A percentile compares a stretch with the other conserved stretches of the same genome.
Conservation (phyloP, 345 rosid species). For the Durio zibethinus region DNA sequence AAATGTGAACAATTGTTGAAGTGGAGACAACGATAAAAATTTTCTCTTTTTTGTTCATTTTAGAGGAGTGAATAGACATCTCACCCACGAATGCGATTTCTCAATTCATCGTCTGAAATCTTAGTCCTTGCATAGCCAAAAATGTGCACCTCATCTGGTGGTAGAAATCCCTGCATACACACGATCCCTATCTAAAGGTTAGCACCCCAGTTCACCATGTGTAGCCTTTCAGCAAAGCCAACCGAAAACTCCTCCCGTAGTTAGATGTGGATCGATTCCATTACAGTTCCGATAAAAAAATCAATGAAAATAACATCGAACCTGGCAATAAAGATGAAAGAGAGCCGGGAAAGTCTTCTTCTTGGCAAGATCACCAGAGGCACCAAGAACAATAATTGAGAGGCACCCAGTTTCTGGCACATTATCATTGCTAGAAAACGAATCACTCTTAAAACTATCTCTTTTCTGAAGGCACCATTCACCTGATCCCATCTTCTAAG, state of each 20-base stretch:
- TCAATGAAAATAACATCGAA: constrained; percentile 15
- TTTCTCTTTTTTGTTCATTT: not conserved
- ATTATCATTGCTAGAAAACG: constrained; percentile 29
- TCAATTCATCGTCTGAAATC: constrained; percentile 71
- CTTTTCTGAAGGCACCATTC: constrained; percentile 56
- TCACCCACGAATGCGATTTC: constrained; percentile 73
- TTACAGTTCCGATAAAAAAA: not conserved
- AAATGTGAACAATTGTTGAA: not conserved
- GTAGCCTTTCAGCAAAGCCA: not conserved
- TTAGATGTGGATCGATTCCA: not conserved
- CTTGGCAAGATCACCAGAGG: constrained; percentile 98
- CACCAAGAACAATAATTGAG: constrained; percentile 84
- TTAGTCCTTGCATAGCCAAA: constrained; percentile 94
- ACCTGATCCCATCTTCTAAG: constrained; percentile 43
- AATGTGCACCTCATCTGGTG: constrained; percentile 73
- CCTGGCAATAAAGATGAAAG: constrained; percentile 84
- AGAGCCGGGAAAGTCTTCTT: constrained; percentile 97
- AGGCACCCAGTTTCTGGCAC: constrained; percentile 76
- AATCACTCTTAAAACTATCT: constrained; percentile 37
- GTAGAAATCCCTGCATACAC: constrained; percentile 71
- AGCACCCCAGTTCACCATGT: not conserved
- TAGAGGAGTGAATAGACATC: not conserved
- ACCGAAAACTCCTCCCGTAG: not conserved
- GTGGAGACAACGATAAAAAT: not conserved
- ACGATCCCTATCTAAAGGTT: not conserved